phyloP scores from a whole-genome alignment of 2,329 filamentous ascomycete genomes.

The Aspergillus ochraceus region DNA sequence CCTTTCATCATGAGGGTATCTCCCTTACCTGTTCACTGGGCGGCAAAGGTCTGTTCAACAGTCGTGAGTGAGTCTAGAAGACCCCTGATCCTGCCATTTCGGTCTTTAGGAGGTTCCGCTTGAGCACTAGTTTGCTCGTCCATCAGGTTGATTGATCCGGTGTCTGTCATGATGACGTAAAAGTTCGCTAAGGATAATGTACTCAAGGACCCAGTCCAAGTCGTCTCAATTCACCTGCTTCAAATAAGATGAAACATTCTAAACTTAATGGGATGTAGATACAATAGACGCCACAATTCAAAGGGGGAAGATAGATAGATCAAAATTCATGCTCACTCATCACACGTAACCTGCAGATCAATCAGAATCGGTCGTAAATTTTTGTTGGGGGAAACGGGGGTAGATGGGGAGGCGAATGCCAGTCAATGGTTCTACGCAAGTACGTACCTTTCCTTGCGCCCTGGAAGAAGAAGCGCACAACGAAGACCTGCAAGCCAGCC shows the following conservation, averaged over 20 bases:
- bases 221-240: constrained; percentile 10
- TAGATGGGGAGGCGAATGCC: not conserved
- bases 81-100: not conserved
- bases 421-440: not conserved
- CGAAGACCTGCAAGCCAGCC: constrained; percentile 94
- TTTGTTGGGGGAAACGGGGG: not conserved
- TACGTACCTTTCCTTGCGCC: constrained; percentile 65
- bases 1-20: not conserved
- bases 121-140: not conserved
- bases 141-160: not conserved
- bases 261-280: constrained; percentile 19
- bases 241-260: constrained; percentile 14
- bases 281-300: constrained; percentile 23
- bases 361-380: not conserved
- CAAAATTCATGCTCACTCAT: constrained; percentile 33
- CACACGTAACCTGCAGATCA: constrained; percentile 34
- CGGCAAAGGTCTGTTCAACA: not conserved
- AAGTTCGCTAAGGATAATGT: not conserved
- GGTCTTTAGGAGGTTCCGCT: not conserved
- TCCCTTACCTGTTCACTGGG: not conserved
- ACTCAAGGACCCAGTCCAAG: not conserved
- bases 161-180: not conserved
- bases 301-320: constrained; percentile 28
- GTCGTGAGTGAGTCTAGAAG: not conserved
- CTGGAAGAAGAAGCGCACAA: constrained; percentile 99